Conservation (phyloP, 2,329 filamentous ascomycete genomes). For the Pseudogymnoascus sp. region DNA sequence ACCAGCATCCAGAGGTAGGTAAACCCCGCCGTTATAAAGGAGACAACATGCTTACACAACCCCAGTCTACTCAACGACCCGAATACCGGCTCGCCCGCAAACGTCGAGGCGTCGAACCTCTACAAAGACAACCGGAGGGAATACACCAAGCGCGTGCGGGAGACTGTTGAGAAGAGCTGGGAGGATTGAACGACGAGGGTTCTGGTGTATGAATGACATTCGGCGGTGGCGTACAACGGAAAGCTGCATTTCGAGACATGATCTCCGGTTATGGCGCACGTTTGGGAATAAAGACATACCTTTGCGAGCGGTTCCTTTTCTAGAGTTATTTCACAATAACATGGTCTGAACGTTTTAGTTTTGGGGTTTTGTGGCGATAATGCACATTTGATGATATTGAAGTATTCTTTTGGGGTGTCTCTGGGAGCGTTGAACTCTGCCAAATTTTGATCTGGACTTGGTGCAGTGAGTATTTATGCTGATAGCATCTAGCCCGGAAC, state of each 20-base stretch:
- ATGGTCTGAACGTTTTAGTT: background rate
- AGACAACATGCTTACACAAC: background rate
- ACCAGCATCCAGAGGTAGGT: slow-evolving; percentile 92
- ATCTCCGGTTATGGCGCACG: slow-evolving; percentile 6
- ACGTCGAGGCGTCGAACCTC: slow-evolving; percentile 94
- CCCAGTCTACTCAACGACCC: slow-evolving; percentile 87
- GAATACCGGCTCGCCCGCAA: slow-evolving; percentile 95
- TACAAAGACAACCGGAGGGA: slow-evolving; percentile 98
- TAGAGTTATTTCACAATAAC: slow-evolving; percentile 7
- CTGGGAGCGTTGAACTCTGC: background rate
- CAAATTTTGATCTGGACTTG: background rate
- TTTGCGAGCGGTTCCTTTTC: slow-evolving; percentile 3
- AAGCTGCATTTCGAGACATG: slow-evolving; percentile 6
- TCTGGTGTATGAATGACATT: background rate
- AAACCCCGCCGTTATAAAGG: background rate
- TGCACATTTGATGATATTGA: slow-evolving; percentile 2
- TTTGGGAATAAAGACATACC: slow-evolving; percentile 5
- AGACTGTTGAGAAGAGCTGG: slow-evolving; percentile 99
- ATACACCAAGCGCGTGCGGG: slow-evolving; percentile 87
- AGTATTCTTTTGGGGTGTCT: background rate
- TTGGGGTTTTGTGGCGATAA: background rate
- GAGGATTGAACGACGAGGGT: slow-evolving; percentile 57
- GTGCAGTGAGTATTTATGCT: background rate
- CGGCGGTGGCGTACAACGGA: slow-evolving; percentile 7
- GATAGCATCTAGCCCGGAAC: background rate